Conservation (phyloP, 139 green algal genomes). For the Choricystis sp. region DNA sequence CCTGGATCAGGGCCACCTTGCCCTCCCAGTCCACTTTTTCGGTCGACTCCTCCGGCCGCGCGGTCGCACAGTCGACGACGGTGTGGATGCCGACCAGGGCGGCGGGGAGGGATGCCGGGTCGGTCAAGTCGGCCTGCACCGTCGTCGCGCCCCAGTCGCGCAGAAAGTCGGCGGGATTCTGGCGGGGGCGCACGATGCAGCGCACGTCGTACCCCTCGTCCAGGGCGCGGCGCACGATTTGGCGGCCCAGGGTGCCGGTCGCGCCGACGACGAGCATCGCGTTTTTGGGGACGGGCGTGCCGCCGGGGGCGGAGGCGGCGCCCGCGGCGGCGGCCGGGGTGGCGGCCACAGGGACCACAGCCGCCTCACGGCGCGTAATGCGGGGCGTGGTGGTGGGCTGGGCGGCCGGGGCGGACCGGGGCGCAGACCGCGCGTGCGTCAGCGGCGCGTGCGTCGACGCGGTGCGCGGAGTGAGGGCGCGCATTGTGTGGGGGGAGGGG, state of each 20-base stretch:
- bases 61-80: slow-evolving; percentile 94
- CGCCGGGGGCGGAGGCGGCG: slow-evolving; percentile 7
- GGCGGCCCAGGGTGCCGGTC: slow-evolving; percentile 89
- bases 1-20: slow-evolving; percentile 95
- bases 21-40: slow-evolving; percentile 85
- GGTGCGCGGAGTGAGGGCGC: no score
- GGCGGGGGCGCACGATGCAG: slow-evolving; percentile 81
- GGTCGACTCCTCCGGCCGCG: slow-evolving; percentile 84
- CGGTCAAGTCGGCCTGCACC: slow-evolving; percentile 81
- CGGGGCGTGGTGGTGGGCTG: no score
- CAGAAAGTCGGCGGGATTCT: slow-evolving; percentile 92
- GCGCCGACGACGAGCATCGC: slow-evolving; percentile 85
- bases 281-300: slow-evolving; percentile 67
- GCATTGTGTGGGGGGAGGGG: no score
- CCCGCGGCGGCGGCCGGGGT: background rate
- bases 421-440: background rate
- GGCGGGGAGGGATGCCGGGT: slow-evolving; percentile 81
- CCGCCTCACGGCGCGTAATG: background rate
- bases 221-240: slow-evolving; percentile 85
- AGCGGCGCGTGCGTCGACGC: background rate
- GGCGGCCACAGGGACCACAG: background rate
- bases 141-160: slow-evolving; percentile 93
- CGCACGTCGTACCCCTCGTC: slow-evolving; percentile 98
- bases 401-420: background rate
- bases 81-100: slow-evolving; percentile 88